phyloP scores from a whole-genome alignment of 768 basidiomycete species.

The Boletus tomentosulus region DNA sequence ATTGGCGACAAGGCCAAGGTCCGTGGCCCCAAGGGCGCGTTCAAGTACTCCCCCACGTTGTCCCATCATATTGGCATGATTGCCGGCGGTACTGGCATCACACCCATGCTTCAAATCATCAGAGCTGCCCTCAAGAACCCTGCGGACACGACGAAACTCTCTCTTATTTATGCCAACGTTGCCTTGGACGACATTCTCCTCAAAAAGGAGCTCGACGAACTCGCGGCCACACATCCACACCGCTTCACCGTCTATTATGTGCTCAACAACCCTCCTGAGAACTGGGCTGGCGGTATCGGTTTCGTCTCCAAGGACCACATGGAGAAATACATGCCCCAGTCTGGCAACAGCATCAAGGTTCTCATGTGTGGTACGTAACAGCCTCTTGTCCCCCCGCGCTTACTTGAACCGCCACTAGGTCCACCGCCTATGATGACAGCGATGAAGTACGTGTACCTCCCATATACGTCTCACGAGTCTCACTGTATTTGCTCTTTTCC shows the following conservation, averaged over 20 bases:
- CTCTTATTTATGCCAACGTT: constrained; percentile 96
- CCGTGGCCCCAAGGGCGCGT: constrained; percentile 96
- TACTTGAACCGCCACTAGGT: constrained; percentile 32
- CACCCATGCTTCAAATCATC: constrained; percentile 98
- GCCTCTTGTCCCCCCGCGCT: constrained; percentile 8
- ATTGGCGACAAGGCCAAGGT: constrained; percentile 85
- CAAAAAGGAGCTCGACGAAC: constrained; percentile 79
- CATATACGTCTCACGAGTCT: background rate
- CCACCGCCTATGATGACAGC: constrained; percentile 76
- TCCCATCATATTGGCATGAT: constrained; percentile 91
- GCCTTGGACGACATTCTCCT: constrained; percentile 90
- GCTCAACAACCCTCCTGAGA: constrained; percentile 87
- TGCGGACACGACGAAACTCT: constrained; percentile 75
- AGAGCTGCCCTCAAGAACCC: constrained; percentile 89
- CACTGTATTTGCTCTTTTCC: constrained; percentile 3
- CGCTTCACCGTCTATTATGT: constrained; percentile 86
- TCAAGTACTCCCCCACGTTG: constrained; percentile 73
- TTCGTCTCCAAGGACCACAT: constrained; percentile 95
- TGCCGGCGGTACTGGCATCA: constrained; percentile 97
- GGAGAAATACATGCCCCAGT: constrained; percentile 68
- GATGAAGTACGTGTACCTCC: constrained; percentile 59
- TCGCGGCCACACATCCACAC: constrained; percentile 55
- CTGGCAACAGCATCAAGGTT: constrained; percentile 67
- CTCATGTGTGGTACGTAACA: constrained; percentile 74
- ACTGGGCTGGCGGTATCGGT: constrained; percentile 86